Evolutionary conservation across 345 rosid genomes (phyloP).

Genomic region (Noccaea bulbosa): DNA sequence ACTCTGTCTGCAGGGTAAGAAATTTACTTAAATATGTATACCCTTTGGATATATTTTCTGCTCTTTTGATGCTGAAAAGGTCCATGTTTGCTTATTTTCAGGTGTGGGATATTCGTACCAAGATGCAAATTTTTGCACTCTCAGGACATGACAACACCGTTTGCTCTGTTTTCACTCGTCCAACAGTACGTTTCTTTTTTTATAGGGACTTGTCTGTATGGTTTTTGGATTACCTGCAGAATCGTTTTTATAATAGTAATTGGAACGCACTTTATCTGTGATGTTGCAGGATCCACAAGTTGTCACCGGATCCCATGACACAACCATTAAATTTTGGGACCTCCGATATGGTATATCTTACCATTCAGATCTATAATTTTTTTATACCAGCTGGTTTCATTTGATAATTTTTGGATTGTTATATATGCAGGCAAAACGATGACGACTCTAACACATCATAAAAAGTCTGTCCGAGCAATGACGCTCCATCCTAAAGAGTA

Average conservation of each 20-base stretch:
- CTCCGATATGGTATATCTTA: slow-evolving; percentile 78
- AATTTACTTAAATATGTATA: not conserved
- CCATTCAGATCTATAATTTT: not conserved
- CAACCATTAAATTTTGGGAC: slow-evolving; percentile 97
- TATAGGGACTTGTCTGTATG: not conserved
- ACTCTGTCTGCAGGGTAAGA: slow-evolving; percentile 97
- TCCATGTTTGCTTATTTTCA: slow-evolving; percentile 46
- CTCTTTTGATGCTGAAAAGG: slow-evolving; percentile 7
- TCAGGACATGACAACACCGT: slow-evolving; percentile 96
- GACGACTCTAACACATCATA: slow-evolving; percentile 94
- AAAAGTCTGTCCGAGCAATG: slow-evolving; percentile 98
- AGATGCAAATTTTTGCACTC: slow-evolving; percentile 94
- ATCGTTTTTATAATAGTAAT: not conserved
- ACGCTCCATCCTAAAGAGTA: slow-evolving; percentile 94
- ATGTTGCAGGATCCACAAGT: slow-evolving; percentile 93
- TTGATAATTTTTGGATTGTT: slow-evolving; percentile 19
- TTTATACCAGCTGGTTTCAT: not conserved
- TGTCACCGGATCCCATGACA: slow-evolving; percentile 96
- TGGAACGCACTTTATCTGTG: slow-evolving; percentile 24
- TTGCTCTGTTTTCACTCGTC: slow-evolving; percentile 92
- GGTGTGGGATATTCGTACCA: slow-evolving; percentile 99
- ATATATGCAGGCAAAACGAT: slow-evolving; percentile 79
- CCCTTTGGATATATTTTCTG: not conserved
- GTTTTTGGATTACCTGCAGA: not conserved
- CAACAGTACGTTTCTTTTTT: slow-evolving; percentile 59